A percentile compares a stretch with the other conserved stretches of the same genome.
Evolutionary conservation across 306 rosid genomes (phyloP).

Genomic region (Glycyrrhiza uralensis): DNA sequence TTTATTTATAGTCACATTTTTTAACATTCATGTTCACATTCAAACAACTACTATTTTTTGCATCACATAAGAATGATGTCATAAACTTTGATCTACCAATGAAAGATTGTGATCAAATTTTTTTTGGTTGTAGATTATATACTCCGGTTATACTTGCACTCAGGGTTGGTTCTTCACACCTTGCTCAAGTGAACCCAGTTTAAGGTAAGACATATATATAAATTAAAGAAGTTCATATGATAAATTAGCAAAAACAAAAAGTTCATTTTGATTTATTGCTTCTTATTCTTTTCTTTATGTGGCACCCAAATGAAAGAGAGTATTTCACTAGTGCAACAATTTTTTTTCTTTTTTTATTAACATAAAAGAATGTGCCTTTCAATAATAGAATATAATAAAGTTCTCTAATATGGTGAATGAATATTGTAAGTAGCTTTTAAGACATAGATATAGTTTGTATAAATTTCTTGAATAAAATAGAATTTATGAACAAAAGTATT

Average conservation of each 20-base stretch:
- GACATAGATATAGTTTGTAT: too few species aligned
- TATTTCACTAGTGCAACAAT: too few species aligned
- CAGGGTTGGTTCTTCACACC: slow-evolving; percentile 99
- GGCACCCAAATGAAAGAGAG: too few species aligned
- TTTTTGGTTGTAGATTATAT: slow-evolving; percentile 54
- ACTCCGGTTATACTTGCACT: slow-evolving; percentile 78
- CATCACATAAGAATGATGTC: neutral
- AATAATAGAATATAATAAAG: too few species aligned
- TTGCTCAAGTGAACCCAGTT: slow-evolving; percentile 71
- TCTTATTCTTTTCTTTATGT: too few species aligned
- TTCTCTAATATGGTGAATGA: too few species aligned
- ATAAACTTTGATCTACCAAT: neutral
- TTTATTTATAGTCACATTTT: neutral
- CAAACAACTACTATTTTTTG: neutral
- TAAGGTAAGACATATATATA: slow-evolving; percentile 57
- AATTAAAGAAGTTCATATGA: slow-evolving; percentile 9
- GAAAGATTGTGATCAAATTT: neutral
- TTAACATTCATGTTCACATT: neutral
- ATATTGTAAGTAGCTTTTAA: too few species aligned
- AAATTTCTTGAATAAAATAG: too few species aligned
- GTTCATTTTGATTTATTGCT: neutral
- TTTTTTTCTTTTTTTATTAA: too few species aligned
- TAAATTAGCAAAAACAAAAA: neutral
- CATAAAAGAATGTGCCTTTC: too few species aligned
- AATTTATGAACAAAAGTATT: too few species aligned